phyloP scores from a whole-genome alignment of 768 basidiomycete genomes.

The Suillus luteus region DNA sequence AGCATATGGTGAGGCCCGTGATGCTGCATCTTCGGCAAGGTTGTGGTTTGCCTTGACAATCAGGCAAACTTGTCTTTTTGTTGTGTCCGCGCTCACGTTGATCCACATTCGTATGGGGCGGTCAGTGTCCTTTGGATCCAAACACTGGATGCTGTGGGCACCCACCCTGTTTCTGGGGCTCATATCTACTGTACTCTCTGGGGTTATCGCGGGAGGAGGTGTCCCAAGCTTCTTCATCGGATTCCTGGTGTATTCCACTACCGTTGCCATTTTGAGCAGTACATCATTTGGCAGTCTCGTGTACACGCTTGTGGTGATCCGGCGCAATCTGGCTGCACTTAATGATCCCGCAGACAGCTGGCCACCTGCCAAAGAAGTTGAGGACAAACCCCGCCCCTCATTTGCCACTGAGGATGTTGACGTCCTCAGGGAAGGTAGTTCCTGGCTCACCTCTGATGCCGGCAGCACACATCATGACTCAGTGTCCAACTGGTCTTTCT shows the following conservation, averaged over 20 bases:
- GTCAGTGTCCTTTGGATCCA: constrained; percentile 67
- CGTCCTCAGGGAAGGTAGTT: constrained; percentile 70
- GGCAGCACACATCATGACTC: constrained; percentile 55
- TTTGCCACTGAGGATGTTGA: constrained; percentile 75
- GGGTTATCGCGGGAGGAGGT: constrained; percentile 55
- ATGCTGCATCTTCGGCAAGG: constrained; percentile 56
- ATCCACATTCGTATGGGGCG: constrained; percentile 71
- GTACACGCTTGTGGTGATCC: constrained; percentile 64
- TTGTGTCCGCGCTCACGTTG: constrained; percentile 61
- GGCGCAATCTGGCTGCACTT: constrained; percentile 59
- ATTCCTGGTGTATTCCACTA: constrained; percentile 56
- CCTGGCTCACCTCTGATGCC: constrained; percentile 77
- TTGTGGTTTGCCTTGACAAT: constrained; percentile 72
- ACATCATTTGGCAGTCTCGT: constrained; percentile 60
- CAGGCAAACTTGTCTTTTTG: constrained; percentile 67
- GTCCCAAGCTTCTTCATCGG: constrained; percentile 61
- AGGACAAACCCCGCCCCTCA: constrained; percentile 59
- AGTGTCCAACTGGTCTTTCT: constrained; percentile 72
- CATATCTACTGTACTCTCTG: constrained; percentile 61
- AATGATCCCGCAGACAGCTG: constrained; percentile 56
- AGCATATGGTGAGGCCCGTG: constrained; percentile 44
- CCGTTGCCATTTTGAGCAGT: constrained; percentile 53
- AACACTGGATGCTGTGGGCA: constrained; percentile 74
- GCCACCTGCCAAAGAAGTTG: constrained; percentile 56
- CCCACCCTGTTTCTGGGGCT: constrained; percentile 57